Conservation (phyloP, 306 rosid species). For the Arachis stenosperma region DNA sequence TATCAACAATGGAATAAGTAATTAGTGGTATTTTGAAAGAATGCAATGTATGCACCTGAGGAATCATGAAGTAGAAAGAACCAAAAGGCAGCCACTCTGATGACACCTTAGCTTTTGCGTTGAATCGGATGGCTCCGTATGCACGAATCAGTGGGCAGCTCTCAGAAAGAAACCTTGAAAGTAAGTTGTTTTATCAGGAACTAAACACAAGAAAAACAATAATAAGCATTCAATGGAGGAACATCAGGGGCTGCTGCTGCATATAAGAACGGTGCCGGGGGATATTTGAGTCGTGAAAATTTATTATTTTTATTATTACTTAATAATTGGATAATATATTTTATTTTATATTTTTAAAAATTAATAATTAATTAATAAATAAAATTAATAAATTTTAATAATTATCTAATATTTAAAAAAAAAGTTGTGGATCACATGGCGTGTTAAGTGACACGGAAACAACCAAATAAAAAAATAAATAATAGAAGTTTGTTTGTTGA, state of each 20-base stretch:
- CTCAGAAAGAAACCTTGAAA: slow-evolving; percentile 77
- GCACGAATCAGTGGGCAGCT: slow-evolving; percentile 87
- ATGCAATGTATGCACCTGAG: slow-evolving; percentile 72
- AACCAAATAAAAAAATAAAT: too few relatives aligned
- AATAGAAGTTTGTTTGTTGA: too few relatives aligned
- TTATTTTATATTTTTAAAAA: too few relatives aligned
- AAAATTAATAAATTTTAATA: too few relatives aligned
- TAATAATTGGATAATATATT: too few relatives aligned
- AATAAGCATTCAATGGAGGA: neutral
- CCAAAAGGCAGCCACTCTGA: slow-evolving; percentile 88
- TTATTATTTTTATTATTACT: too few relatives aligned
- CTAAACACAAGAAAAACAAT: neutral
- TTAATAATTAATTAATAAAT: too few relatives aligned
- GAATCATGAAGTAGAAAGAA: slow-evolving; percentile 88
- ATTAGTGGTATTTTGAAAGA: slow-evolving; percentile 37
- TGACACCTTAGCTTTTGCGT: slow-evolving; percentile 65
- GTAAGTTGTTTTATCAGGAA: neutral
- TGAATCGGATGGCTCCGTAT: slow-evolving; percentile 89
- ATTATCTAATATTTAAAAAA: too few relatives aligned
- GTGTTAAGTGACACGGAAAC: too few relatives aligned
- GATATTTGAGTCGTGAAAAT: too few relatives aligned
- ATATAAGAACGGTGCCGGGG: neutral
- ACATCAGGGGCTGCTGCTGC: neutral
- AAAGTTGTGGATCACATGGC: too few relatives aligned
- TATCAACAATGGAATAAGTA: slow-evolving; percentile 37